Evolutionary conservation across 208 protist species (phyloP).

Genomic region (Angomonas deanei): DNA sequence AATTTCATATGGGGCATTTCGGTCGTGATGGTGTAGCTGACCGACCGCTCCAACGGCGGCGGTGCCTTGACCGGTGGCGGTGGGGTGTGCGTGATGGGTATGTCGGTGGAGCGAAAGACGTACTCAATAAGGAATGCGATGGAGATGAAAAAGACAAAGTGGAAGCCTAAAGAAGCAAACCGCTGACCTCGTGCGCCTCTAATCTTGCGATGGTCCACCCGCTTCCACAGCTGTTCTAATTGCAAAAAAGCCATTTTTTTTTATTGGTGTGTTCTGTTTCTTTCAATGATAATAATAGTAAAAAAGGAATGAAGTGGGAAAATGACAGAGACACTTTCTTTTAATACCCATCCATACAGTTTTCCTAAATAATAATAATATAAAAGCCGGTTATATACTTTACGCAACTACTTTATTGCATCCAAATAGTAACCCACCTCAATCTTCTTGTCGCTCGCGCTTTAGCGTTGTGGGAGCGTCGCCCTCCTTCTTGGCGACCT

Average conservation of each 20-base stretch:
- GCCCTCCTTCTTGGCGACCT: constrained; percentile 7
- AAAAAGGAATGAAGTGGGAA: not conserved
- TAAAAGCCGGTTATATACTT: no score
- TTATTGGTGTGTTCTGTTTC: not conserved
- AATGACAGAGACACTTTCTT: no score
- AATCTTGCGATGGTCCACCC: constrained; percentile 55
- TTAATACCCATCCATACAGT: no score
- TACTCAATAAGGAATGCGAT: constrained; percentile 41
- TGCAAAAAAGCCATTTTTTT: not conserved
- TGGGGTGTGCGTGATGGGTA: constrained; percentile 16
- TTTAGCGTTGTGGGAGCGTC: no score
- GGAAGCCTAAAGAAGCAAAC: constrained; percentile 49
- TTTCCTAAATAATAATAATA: no score
- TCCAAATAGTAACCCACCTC: no score
- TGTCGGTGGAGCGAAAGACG: constrained; percentile 47
- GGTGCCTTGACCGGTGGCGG: constrained; percentile 47
- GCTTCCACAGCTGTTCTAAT: constrained; percentile 44
- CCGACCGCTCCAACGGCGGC: constrained; percentile 37
- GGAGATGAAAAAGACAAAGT: constrained; percentile 33
- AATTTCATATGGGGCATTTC: constrained; percentile 56
- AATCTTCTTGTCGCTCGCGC: not conserved
- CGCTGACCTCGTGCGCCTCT: constrained; percentile 44
- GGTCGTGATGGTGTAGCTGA: constrained; percentile 37
- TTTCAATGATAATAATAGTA: not conserved
- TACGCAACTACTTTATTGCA: no score